Conservation (phyloP, 2,329 filamentous ascomycete genomes). For the Cercospora brassicicola region DNA sequence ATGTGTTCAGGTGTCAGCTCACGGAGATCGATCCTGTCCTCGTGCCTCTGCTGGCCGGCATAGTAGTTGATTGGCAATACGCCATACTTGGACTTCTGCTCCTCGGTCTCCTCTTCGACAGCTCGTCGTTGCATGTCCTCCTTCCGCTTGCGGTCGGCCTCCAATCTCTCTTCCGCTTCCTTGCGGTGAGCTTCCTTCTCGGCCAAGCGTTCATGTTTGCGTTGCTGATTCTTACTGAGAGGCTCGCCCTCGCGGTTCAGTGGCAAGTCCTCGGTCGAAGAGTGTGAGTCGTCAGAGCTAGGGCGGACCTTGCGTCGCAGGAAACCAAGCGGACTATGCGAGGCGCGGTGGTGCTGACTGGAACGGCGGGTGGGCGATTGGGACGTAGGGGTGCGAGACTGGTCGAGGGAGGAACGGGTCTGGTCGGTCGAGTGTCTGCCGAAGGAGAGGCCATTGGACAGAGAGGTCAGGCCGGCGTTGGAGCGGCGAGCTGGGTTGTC, state of each 20-base stretch:
- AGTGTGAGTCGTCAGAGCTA: constrained; percentile 38
- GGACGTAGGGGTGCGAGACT: constrained; percentile 14
- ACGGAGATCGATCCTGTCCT: constrained; percentile 52
- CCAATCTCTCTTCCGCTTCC: constrained; percentile 46
- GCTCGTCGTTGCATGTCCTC: constrained; percentile 52
- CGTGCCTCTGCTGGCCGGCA: constrained; percentile 51
- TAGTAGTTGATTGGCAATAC: constrained; percentile 60
- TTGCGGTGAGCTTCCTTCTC: constrained; percentile 48
- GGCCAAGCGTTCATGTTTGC: constrained; percentile 50
- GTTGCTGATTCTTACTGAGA: constrained; percentile 52
- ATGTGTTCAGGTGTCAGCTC: constrained; percentile 54
- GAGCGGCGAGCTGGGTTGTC: constrained; percentile 24
- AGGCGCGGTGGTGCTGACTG: constrained; percentile 34
- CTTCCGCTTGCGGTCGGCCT: constrained; percentile 50
- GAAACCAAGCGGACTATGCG: constrained; percentile 39
- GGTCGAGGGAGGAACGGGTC: constrained; percentile 22
- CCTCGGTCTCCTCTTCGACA: constrained; percentile 55
- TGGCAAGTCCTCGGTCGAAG: constrained; percentile 42
- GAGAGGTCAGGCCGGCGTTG: constrained; percentile 30
- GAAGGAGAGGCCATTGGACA: constrained; percentile 30
- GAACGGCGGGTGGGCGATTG: constrained; percentile 27
- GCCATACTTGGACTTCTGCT: constrained; percentile 61
- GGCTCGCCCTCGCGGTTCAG: constrained; percentile 53
- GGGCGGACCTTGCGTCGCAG: constrained; percentile 35
- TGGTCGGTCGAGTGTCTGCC: constrained; percentile 25